Evolutionary conservation across 306 rosid genomes (phyloP).

Genomic region (Dalbergia cultrata): DNA sequence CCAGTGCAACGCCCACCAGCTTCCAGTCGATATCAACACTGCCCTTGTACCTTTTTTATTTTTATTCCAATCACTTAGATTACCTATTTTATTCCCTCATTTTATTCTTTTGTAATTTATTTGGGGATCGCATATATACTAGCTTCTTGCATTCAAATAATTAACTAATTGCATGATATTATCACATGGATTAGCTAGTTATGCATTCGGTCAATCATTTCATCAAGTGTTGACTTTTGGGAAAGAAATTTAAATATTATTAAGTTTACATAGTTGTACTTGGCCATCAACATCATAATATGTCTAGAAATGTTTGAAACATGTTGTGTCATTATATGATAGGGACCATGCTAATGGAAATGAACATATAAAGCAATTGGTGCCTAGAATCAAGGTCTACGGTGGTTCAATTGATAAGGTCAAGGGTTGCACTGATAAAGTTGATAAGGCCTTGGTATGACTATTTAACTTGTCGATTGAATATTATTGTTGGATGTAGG

Average conservation of each 20-base stretch:
- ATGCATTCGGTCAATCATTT: too few relatives aligned
- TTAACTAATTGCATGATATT: too few relatives aligned
- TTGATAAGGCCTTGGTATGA: constrained; percentile 88
- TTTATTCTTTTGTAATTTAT: too few relatives aligned
- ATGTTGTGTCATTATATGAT: not conserved
- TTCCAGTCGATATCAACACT: too few relatives aligned
- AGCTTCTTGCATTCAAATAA: too few relatives aligned
- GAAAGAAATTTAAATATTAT: not conserved
- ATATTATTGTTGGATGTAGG: not conserved
- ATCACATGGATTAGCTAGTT: too few relatives aligned
- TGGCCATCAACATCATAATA: not conserved
- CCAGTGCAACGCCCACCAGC: too few relatives aligned
- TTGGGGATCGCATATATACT: too few relatives aligned
- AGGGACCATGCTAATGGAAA: constrained; percentile 96
- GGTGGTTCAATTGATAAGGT: constrained; percentile 92
- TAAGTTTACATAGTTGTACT: not conserved
- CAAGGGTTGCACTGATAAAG: constrained; percentile 82
- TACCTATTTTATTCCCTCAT: too few relatives aligned
- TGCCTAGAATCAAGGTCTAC: constrained; percentile 83
- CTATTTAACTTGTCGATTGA: not conserved
- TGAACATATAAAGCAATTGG: constrained; percentile 77
- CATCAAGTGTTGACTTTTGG: not conserved
- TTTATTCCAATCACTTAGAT: too few relatives aligned
- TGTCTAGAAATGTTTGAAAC: not conserved
- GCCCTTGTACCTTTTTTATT: too few relatives aligned